Conservation (phyloP, 1,284 basidiomycete genomes). For the Apiotrichum veenhuisii region DNA sequence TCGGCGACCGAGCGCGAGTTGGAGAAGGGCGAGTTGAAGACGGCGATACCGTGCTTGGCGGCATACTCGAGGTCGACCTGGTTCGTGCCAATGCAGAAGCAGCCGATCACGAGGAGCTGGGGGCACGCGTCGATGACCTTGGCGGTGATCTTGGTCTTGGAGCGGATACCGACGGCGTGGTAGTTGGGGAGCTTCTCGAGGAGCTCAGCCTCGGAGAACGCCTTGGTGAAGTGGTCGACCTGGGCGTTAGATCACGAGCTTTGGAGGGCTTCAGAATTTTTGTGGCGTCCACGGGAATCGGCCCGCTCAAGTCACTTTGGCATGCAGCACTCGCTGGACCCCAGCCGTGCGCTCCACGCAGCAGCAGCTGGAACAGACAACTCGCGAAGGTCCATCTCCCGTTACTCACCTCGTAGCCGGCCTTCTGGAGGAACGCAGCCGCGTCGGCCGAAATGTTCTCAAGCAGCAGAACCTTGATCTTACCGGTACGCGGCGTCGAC, state of each 20-base stretch:
- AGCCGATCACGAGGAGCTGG: slow-evolving; percentile 93
- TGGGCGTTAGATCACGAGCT: too few relatives aligned
- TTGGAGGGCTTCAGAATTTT: too few relatives aligned
- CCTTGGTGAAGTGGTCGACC: slow-evolving; percentile 85
- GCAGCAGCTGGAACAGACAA: too few relatives aligned
- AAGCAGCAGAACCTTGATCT: slow-evolving; percentile 64
- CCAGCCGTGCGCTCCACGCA: too few relatives aligned
- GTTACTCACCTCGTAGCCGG: slow-evolving; percentile 64
- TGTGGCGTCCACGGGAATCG: too few relatives aligned
- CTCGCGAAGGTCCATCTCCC: not conserved
- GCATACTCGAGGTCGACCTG: slow-evolving; percentile 90
- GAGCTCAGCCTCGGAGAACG: slow-evolving; percentile 89
- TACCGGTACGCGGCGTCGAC: slow-evolving; percentile 32
- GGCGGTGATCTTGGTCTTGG: slow-evolving; percentile 94
- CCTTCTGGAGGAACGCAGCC: slow-evolving; percentile 70
- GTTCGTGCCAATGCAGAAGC: slow-evolving; percentile 99
- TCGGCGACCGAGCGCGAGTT: slow-evolving; percentile 99
- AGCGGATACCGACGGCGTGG: slow-evolving; percentile 93
- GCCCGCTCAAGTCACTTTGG: too few relatives aligned
- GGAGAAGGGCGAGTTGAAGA: slow-evolving; percentile 99
- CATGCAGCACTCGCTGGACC: too few relatives aligned
- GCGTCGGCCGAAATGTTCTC: slow-evolving; percentile 96
- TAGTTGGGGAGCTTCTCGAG: slow-evolving; percentile 80
- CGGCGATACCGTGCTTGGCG: slow-evolving; percentile 84
- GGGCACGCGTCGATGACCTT: slow-evolving; percentile 79